Percentiles rank a stretch among this genome's conserved stretches.
These are phyloP conservation scores for Globisporangium irregulare DNA, from an alignment of 352 stramenopile species.

Conservation along the genomic window DNA sequence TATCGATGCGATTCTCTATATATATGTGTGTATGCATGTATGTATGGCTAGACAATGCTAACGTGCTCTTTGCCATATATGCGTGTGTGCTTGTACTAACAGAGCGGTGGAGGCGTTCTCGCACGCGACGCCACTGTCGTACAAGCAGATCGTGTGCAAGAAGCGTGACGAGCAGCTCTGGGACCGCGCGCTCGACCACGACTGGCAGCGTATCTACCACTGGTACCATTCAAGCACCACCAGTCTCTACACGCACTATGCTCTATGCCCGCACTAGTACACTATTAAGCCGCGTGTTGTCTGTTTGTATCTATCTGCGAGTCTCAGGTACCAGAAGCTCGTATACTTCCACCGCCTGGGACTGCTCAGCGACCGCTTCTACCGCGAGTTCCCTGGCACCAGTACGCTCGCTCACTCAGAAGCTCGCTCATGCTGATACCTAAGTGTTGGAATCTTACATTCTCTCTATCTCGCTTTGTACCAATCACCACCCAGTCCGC, in stretches of 20 bases:
- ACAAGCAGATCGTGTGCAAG: slow-evolving; percentile 47
- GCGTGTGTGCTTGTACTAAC: background rate
- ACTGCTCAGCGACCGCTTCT: slow-evolving; percentile 64
- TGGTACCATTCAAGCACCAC: slow-evolving; percentile 27
- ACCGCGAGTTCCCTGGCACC: slow-evolving; percentile 51
- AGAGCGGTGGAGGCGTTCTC: slow-evolving; percentile 65
- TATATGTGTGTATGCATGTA: background rate
- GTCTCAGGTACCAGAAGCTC: slow-evolving; percentile 61
- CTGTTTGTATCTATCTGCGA: background rate
- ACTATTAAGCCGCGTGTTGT: background rate
- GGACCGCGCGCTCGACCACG: slow-evolving; percentile 52
- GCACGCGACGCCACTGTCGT: slow-evolving; percentile 28
- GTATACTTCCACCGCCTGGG: slow-evolving; percentile 73
- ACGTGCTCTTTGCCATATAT: background rate
- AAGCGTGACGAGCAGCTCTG: slow-evolving; percentile 35
- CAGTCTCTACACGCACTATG: too few relatives aligned
- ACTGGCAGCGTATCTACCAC: slow-evolving; percentile 63
- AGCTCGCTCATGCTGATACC: background rate
- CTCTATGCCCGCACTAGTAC: too few relatives aligned
- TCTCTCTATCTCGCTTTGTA: background rate
- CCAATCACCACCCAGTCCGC: slow-evolving; percentile 26
- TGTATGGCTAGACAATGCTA: too few relatives aligned
- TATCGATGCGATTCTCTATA: background rate
- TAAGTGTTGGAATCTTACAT: background rate
- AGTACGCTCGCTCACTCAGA: slow-evolving; percentile 25